Evolutionary conservation across 176 grass and related monocot genomes (phyloP).

Genomic region (Musa schizocarpa): DNA sequence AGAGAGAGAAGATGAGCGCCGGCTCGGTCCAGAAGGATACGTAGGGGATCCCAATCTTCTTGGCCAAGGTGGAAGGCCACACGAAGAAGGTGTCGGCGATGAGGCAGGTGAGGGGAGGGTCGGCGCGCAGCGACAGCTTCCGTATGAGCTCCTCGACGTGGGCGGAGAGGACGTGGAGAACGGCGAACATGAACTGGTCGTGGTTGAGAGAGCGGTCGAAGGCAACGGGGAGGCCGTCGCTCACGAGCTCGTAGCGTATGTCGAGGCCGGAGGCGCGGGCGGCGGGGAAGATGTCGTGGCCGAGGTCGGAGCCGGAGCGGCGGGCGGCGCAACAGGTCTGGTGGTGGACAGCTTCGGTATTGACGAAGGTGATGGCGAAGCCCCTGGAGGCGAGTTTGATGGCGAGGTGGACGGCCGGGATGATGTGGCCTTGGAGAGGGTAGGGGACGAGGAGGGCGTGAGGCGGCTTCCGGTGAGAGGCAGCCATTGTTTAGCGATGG

Average conservation of each 20-base stretch:
- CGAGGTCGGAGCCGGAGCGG: background rate
- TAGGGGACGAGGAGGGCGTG: conserved; percentile 59
- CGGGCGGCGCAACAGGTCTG: conserved; percentile 25
- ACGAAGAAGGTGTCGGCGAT: conserved; percentile 61
- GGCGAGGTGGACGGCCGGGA: conserved; percentile 57
- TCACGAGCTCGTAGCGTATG: conserved; percentile 49
- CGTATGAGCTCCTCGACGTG: conserved; percentile 62
- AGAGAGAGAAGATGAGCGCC: conserved; percentile 51
- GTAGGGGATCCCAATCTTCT: conserved; percentile 30
- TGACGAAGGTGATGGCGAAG: conserved; percentile 52
- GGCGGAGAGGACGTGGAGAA: conserved; percentile 53
- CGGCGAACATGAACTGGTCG: conserved; percentile 57
- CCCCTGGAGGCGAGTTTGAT: conserved; percentile 25
- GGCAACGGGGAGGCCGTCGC: conserved; percentile 55
- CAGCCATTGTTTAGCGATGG: no score
- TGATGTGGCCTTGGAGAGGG: conserved; percentile 72
- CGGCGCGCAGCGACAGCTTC: conserved; percentile 21
- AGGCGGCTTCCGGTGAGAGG: conserved; percentile 2
- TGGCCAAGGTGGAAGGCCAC: conserved; percentile 40
- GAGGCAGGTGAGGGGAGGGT: conserved; percentile 43
- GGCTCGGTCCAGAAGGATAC: conserved; percentile 32
- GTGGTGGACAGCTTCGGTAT: conserved; percentile 58
- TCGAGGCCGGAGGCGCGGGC: conserved; percentile 20
- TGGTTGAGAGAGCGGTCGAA: conserved; percentile 67
- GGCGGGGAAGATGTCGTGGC: conserved; percentile 26